A percentile compares a stretch with the other conserved stretches of the same genome.
These are phyloP conservation scores for Antarctomyces pellizariae DNA, from an alignment of 495 filamentous ascomycete species.

Conservation along the genomic window DNA sequence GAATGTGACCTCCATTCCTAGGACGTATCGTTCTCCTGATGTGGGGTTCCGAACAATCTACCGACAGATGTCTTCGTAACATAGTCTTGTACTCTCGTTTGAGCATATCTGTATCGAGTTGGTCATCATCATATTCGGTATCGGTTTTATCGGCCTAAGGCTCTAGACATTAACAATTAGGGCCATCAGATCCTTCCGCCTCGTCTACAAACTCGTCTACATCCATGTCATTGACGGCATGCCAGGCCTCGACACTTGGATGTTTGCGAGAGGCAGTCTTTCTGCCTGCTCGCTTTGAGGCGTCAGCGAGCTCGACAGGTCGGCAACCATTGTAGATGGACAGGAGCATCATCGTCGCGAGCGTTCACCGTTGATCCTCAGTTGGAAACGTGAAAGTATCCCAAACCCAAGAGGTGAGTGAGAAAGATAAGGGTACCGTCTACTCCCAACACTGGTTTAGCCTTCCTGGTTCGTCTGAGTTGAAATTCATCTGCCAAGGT, in stretches of 20 bases:
- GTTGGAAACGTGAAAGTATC: constrained; percentile 3
- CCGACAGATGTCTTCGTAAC: constrained; percentile 3
- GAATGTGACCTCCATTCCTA: constrained; percentile 10
- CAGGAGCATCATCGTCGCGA: constrained; percentile 3
- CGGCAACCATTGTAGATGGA: background rate
- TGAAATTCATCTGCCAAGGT: constrained; percentile 9
- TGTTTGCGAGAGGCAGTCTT: background rate
- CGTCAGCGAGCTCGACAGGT: background rate
- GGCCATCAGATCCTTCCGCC: background rate
- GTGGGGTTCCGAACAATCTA: constrained; percentile 5
- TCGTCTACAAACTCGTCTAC: too few relatives aligned
- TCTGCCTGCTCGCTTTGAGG: background rate
- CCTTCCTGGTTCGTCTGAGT: too few relatives aligned
- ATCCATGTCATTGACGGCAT: too few relatives aligned
- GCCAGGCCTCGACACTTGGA: too few relatives aligned
- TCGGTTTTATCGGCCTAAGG: background rate
- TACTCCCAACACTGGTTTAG: constrained; percentile 3
- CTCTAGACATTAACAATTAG: background rate
- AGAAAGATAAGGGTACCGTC: constrained; percentile 3
- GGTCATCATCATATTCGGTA: background rate
- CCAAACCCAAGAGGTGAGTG: constrained; percentile 4
- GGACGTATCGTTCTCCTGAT: constrained; percentile 8
- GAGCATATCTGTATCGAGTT: background rate
- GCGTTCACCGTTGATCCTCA: constrained; percentile 1
- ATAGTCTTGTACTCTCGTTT: constrained; percentile 1